Evolutionary conservation across 495 filamentous ascomycete species (phyloP).

Genomic region (Filosporella fistucella): DNA sequence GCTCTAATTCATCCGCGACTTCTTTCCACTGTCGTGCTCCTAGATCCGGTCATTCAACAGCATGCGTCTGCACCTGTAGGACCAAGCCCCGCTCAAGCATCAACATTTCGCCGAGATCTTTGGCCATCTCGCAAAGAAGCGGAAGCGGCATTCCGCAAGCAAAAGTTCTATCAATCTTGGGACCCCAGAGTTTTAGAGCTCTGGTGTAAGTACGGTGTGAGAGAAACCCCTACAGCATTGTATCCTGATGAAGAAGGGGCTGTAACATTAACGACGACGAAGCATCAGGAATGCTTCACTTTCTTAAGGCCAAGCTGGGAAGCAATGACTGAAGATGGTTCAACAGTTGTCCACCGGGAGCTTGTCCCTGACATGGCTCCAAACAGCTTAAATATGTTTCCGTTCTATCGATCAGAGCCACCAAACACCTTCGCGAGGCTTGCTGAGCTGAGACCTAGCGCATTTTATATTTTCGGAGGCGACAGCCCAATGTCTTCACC

Average conservation of each 20-base stretch:
- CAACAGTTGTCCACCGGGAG: slow-evolving; percentile 22
- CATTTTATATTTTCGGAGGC: slow-evolving; percentile 76
- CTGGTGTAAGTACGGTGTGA: slow-evolving; percentile 62
- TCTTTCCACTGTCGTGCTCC: slow-evolving; percentile 66
- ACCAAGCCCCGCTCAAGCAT: slow-evolving; percentile 37
- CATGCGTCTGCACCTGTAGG: slow-evolving; percentile 23
- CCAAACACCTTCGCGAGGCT: slow-evolving; percentile 57
- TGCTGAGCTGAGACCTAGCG: slow-evolving; percentile 67
- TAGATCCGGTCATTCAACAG: slow-evolving; percentile 74
- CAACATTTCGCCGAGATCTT: slow-evolving; percentile 60
- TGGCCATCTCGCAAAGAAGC: slow-evolving; percentile 69
- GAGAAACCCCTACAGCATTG: slow-evolving; percentile 54
- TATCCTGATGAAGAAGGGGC: slow-evolving; percentile 41
- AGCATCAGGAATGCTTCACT: slow-evolving; percentile 60
- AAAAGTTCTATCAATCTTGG: slow-evolving; percentile 65
- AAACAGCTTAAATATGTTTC: slow-evolving; percentile 31
- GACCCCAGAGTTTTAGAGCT: slow-evolving; percentile 65
- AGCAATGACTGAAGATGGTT: slow-evolving; percentile 27
- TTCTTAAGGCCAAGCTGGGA: slow-evolving; percentile 54
- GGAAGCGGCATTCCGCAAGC: slow-evolving; percentile 48
- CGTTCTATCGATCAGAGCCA: slow-evolving; percentile 77
- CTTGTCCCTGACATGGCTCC: slow-evolving; percentile 22
- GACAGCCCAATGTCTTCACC: slow-evolving; percentile 58
- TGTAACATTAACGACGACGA: slow-evolving; percentile 52
- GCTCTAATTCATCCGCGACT: slow-evolving; percentile 80